A percentile compares a stretch with the other conserved stretches of the same genome.
These are phyloP conservation scores for Cyclotella atomus DNA, from an alignment of 108 stramenopile species.

Conservation along the genomic window DNA sequence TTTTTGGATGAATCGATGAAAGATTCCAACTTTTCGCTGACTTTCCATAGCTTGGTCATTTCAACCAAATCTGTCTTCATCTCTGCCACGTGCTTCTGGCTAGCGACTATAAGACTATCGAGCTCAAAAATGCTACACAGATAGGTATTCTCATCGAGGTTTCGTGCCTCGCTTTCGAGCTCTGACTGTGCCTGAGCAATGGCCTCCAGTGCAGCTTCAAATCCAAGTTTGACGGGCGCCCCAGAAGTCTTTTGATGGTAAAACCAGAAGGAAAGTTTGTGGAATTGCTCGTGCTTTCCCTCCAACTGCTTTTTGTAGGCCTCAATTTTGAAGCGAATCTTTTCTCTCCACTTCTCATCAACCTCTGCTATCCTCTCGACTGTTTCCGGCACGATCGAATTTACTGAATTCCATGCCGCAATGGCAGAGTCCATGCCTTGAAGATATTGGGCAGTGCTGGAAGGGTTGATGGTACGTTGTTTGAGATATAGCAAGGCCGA, in stretches of 20 bases:
- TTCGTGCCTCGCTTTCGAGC: conserved; percentile 42
- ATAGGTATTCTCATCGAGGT: conserved; percentile 56
- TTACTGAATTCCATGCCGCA: conserved; percentile 51
- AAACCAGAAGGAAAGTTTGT: conserved; percentile 56
- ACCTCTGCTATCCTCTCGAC: conserved; percentile 54
- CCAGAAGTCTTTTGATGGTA: neutral
- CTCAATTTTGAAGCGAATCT: conserved; percentile 66
- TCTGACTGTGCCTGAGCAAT: conserved; percentile 45
- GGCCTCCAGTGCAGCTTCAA: conserved; percentile 28
- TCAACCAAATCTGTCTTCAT: conserved; percentile 47
- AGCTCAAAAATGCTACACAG: conserved; percentile 78
- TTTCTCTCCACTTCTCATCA: conserved; percentile 61
- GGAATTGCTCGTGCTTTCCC: conserved; percentile 50
- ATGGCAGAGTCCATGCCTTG: conserved; percentile 54
- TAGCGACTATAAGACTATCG: conserved; percentile 52
- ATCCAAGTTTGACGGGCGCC: neutral
- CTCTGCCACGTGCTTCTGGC: conserved; percentile 34
- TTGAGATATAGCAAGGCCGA: conserved; percentile 56
- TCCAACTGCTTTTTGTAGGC: conserved; percentile 57
- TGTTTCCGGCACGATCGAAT: conserved; percentile 54
- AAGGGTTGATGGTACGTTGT: conserved; percentile 29
- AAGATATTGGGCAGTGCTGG: conserved; percentile 47
- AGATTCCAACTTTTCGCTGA: conserved; percentile 48
- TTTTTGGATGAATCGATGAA: conserved; percentile 60
- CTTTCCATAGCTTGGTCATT: conserved; percentile 69